phyloP scores from a whole-genome alignment of 371 early-diverging fungal genomes.

The Mucor indicus region DNA sequence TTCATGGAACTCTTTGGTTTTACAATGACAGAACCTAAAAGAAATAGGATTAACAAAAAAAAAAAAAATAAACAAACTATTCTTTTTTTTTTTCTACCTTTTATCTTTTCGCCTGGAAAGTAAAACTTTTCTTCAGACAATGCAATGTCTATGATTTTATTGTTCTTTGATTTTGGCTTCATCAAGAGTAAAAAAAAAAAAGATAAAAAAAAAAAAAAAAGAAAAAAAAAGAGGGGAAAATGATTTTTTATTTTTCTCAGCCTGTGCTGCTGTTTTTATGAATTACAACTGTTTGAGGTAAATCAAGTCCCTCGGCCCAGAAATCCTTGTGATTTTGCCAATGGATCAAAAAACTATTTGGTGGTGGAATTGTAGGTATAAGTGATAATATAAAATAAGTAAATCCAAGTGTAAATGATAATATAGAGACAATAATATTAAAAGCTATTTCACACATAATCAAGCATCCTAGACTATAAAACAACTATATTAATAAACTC shows the following conservation, averaged over 20 bases:
- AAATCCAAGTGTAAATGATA: constrained; percentile 32
- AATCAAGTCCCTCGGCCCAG: constrained; percentile 30
- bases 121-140: constrained; percentile 28
- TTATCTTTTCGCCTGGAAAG: constrained; percentile 33
- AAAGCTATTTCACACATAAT: constrained; percentile 30
- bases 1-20: constrained; percentile 41
- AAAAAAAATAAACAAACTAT: neutral
- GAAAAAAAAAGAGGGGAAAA: neutral
- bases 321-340: constrained; percentile 40
- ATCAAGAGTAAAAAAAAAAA: neutral
- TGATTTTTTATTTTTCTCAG: constrained; percentile 1
- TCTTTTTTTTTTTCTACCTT: constrained; percentile 14
- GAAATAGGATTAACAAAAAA: neutral
- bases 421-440: constrained; percentile 37
- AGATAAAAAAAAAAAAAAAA: neutral
- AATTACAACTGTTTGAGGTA: neutral
- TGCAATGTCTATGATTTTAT: constrained; percentile 20
- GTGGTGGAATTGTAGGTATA: constrained; percentile 25
- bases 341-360: constrained; percentile 25
- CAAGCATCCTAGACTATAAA: constrained; percentile 33
- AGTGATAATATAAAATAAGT: constrained; percentile 33
- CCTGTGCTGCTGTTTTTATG: neutral
- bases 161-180: neutral
- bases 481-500: neutral
- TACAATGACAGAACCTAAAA: constrained; percentile 35